A percentile compares a stretch with the other conserved stretches of the same genome.
phyloP scores from a whole-genome alignment of 306 rosid genomes.

The Hylodesmum podocarpum region DNA sequence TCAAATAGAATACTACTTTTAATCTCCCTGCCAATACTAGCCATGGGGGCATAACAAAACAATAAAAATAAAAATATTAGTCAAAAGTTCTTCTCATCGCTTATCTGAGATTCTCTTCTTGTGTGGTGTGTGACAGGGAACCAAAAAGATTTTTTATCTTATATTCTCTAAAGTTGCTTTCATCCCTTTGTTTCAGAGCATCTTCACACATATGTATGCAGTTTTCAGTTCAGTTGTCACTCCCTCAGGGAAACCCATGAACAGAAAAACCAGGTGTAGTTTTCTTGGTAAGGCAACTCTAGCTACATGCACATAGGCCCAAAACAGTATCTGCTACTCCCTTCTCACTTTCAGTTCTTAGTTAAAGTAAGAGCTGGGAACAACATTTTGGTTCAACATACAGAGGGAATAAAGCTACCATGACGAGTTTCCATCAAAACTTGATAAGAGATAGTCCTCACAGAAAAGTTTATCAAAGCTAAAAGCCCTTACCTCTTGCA shows the following conservation, averaged over 20 bases:
- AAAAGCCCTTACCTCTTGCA: conserved; percentile 32
- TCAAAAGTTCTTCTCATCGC: conserved; percentile 71
- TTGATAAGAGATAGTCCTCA: conserved; percentile 20
- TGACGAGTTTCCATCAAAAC: conserved; percentile 53
- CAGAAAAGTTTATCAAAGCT: conserved; percentile 42
- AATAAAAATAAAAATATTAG: conserved; percentile 30
- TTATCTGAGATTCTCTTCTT: conserved; percentile 82
- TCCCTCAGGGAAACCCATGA: conserved; percentile 27
- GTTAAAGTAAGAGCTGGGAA: conserved; percentile 27
- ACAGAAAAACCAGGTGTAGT: conserved; percentile 26
- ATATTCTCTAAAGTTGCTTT: conserved; percentile 67
- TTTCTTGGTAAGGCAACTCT: conserved; percentile 33
- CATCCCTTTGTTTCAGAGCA: conserved; percentile 67
- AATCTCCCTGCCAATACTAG: conserved; percentile 21
- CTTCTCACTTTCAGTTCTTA: conserved; percentile 40
- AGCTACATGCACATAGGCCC: conserved; percentile 41
- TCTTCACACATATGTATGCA: conserved; percentile 48
- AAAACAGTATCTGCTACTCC: conserved; percentile 48
- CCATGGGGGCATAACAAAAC: conserved; percentile 32
- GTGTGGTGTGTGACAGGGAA: conserved; percentile 71
- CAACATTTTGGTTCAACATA: conserved; percentile 31
- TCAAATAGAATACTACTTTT: conserved; percentile 27
- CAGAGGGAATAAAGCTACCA: conserved; percentile 43
- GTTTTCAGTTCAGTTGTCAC: conserved; percentile 32
- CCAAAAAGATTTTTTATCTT: conserved; percentile 47